Percentiles rank a stretch among this genome's conserved stretches.
Conservation (phyloP, 2,329 filamentous ascomycete genomes). For the Aureobasidium sp. region DNA sequence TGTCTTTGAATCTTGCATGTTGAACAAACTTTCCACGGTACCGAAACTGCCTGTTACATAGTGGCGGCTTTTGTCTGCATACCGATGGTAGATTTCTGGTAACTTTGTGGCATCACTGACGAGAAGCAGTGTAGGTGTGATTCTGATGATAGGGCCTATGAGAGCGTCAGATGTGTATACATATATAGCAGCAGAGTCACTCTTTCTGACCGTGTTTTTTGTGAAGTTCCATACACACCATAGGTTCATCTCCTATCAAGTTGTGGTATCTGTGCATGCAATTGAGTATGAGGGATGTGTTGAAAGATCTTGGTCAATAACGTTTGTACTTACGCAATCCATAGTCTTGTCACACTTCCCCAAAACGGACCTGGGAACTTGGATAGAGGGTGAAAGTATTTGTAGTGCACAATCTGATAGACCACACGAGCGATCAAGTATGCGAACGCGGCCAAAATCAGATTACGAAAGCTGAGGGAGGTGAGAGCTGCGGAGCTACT, state of each 20-base stretch:
- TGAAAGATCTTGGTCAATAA: neutral
- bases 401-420: slow-evolving; percentile 27
- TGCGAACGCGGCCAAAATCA: neutral
- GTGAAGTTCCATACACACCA: slow-evolving; percentile 47
- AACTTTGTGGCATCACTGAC: slow-evolving; percentile 61
- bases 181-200: neutral
- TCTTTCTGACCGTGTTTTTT: slow-evolving; percentile 54
- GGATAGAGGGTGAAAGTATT: slow-evolving; percentile 30
- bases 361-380: slow-evolving; percentile 32
- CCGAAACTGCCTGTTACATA: slow-evolving; percentile 67
- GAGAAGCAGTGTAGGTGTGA: slow-evolving; percentile 60
- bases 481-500: neutral
- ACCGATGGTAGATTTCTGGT: slow-evolving; percentile 61
- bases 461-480: neutral
- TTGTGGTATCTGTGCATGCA: slow-evolving; percentile 43
- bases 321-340: slow-evolving; percentile 45
- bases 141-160: slow-evolving; percentile 57
- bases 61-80: slow-evolving; percentile 61
- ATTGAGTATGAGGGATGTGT: too few species aligned
- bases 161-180: neutral
- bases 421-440: neutral
- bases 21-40: slow-evolving; percentile 62
- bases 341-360: slow-evolving; percentile 31
- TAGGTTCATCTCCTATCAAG: slow-evolving; percentile 51
- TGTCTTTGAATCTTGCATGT: slow-evolving; percentile 58